Conservation (phyloP, 441 rosid genomes). For the Pelargonium exstipulatum region DNA sequence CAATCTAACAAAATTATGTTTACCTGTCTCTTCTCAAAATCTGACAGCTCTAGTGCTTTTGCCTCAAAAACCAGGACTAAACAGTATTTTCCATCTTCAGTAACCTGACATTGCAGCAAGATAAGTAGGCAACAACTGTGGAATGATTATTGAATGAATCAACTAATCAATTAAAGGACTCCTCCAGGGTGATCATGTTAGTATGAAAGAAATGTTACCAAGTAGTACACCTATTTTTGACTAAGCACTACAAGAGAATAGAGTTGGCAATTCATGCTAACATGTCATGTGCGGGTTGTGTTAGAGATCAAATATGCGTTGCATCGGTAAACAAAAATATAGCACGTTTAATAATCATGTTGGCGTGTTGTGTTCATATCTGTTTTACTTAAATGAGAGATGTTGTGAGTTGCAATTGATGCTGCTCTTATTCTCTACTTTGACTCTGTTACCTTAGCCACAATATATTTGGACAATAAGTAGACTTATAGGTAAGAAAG, state of each 20-base stretch:
- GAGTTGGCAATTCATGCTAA: no score
- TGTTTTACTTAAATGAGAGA: no score
- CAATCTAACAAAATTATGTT: not conserved
- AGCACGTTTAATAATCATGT: not conserved
- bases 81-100: conserved; percentile 73
- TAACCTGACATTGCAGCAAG: conserved; percentile 40
- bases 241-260: no score
- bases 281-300: not conserved
- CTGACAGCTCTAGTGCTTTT: conserved; percentile 62
- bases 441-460: no score
- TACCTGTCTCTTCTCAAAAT: conserved; percentile 85
- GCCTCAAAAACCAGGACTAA: conserved; percentile 75
- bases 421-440: no score
- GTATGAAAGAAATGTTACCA: not conserved
- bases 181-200: not conserved
- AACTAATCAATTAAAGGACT: not conserved
- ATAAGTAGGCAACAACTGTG: not conserved
- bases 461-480: no score
- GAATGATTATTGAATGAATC: not conserved
- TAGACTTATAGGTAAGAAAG: no score
- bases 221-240: not conserved
- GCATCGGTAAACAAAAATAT: not conserved
- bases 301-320: not conserved
- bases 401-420: no score
- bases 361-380: no score